Base-by-base conservation (phyloP, 352 stramenopile genomes). In the Thraustochytrium sp. region DNA sequence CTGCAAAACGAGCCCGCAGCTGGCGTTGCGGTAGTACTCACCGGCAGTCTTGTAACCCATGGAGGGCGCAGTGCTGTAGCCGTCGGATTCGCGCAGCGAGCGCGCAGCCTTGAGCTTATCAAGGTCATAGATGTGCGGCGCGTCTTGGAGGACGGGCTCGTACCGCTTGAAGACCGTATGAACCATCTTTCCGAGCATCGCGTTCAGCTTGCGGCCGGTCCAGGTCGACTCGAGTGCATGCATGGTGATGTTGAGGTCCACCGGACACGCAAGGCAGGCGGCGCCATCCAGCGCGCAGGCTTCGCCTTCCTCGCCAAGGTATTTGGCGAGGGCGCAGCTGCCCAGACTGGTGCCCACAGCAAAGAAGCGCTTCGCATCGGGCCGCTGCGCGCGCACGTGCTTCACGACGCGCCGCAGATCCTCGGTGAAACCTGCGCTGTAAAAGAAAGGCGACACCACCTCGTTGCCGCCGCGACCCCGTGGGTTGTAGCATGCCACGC, bases 401-500 rank as follows among this genome's bases (percentile, higher is more conserved):
- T 23, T 5, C n/a, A 75, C 31, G 31, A 63, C 46, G 34, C 46
- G 26, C 5, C 63, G 63, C n/a, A 75, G 31, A 23, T 75, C 63
- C 46, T 63, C 40, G 26, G 63, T 75, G 46, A 61, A 75, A 23
- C 63, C 63, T n/a, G n/a, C n/a, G n/a, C n/a, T 37, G 63, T 75
- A 75, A 5, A 75, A 23, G 55, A 75, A 75, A 62, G 46, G 26
- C 5, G 31, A 37, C 5, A 11, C 37, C 5, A 75, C 5, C 5
- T 75, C 46, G 40, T 75, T 75, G 37, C 63, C 63, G 37, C 63
- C 63, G 37, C 63, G 37, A 23, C 63, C 63, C 5, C 63, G 37
- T 18, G 63, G 63, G 63, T 75, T 75, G 46, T 75, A 75, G 63
- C 63, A 75, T 5, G 63, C 63, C 26, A 75, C 63, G n/a, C 37